These are phyloP conservation scores for Talaromyces pinophilus DNA, from an alignment of 2,329 filamentous ascomycete species.

Conservation along the genomic window DNA sequence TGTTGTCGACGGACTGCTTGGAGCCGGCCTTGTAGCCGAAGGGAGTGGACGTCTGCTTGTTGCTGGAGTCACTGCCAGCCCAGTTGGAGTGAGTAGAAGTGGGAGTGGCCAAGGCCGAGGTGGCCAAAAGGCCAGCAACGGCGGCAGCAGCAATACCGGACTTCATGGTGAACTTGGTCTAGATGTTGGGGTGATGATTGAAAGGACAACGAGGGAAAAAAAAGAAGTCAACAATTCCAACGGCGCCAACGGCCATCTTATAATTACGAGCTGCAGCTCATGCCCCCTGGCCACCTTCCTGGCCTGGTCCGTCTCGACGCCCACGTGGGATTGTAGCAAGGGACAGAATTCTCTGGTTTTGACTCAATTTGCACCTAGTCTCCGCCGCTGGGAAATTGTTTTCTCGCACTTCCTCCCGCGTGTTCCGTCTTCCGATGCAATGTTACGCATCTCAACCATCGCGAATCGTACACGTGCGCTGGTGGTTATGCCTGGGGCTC, in stretches of 20 bases:
- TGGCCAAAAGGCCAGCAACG: conserved; percentile 22
- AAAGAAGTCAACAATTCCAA: not conserved
- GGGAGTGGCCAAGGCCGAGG: conserved; percentile 19
- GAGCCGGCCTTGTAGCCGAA: conserved; percentile 33
- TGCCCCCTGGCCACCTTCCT: not conserved
- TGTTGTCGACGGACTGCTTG: conserved; percentile 34
- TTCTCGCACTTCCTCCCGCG: not conserved
- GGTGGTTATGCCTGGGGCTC: not conserved
- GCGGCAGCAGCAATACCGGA: conserved; percentile 19
- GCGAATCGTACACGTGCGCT: conserved; percentile 8
- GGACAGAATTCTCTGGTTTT: not conserved
- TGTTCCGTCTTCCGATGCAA: not conserved
- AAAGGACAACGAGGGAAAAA: not conserved
- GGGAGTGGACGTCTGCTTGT: conserved; percentile 8
- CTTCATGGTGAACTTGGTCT: conserved; percentile 50
- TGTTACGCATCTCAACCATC: conserved; percentile 5
- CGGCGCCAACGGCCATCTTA: not conserved
- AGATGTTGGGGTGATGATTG: conserved; percentile 44
- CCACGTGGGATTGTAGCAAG: conserved; percentile 15
- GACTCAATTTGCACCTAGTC: not conserved
- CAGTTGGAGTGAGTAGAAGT: conserved; percentile 14
- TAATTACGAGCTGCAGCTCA: not conserved
- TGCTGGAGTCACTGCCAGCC: conserved; percentile 1
- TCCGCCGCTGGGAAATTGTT: not conserved
- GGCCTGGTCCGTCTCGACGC: not conserved